Evolutionary conservation across 306 rosid genomes (phyloP), one percentile per base, ranked within the genome.

Genomic region (Vicia villosa): DNA sequence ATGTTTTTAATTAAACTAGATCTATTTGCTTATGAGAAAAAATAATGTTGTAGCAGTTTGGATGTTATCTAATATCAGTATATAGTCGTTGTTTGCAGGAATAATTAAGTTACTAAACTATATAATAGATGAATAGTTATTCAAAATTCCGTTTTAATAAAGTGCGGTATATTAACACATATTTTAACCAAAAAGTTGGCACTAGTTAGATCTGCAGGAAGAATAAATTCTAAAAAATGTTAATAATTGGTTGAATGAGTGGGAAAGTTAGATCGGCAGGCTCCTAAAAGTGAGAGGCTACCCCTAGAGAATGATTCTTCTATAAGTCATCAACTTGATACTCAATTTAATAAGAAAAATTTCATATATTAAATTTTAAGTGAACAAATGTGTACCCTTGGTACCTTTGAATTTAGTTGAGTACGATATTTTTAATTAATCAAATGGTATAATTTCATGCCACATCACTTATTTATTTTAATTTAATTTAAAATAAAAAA

Each of bases 231-330:
- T 13, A 26, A 10, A 52, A 10, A 10, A 10, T 51, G 7, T 9
- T 47, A 46, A 59, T 68, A 59, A 47, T 37, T 32, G 38, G 68
- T 38, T 50, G 69, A 37, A 68, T 8, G 26, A 34, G 42, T 47
- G 34, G 51, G 37, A 59, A 22, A 57, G 34, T 58, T 67, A 36
- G 55, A 75, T 68, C 47, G 24, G 69, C 38, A 67, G 36, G 45
- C 43, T 60, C 40, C 13, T 32, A 60, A 49, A 59, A 40, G 15
- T 61, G 46, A 68, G 24, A 49, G 16, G 66, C 5, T 57, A 66
- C 41, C n/a, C 41, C 58, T 19, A 20, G 21, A 50, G 19, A 38
- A 68, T 16, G 70, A 76, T 59, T 68, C 34, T 36, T 21, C n/a
- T 52, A 49, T n/a, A 0, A n/a, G 12, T 7, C 38, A 34, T 34